Conservation (phyloP, 2,329 filamentous ascomycete genomes). For the Gyromitra esculenta region DNA sequence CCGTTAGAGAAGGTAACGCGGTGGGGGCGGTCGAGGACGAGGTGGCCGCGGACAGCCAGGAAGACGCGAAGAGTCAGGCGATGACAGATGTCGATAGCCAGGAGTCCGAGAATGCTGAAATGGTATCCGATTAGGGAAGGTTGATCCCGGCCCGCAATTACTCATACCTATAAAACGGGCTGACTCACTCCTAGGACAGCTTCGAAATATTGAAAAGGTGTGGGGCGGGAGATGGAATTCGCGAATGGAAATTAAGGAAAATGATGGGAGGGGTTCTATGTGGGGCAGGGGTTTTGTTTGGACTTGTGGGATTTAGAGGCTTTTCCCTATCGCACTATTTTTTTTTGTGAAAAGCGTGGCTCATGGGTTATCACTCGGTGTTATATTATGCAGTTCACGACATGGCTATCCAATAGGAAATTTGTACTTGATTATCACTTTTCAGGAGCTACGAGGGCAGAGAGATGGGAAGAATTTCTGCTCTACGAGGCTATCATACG, state of each 20-base stretch:
- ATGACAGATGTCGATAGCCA: neutral
- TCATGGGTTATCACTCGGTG: neutral
- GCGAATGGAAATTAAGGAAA: neutral
- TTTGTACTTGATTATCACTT: neutral
- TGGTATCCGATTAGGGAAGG: slow-evolving; percentile 1
- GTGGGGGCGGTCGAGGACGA: neutral
- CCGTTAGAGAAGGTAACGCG: neutral
- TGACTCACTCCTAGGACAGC: slow-evolving; percentile 1
- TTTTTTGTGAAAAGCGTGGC: neutral
- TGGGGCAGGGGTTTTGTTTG: neutral
- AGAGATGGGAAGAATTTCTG: too few species aligned
- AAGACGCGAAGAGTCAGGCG: neutral
- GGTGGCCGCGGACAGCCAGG: neutral
- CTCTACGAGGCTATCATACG: too few species aligned
- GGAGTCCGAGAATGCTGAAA: slow-evolving; percentile 2
- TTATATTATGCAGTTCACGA: neutral
- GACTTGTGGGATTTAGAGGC: neutral
- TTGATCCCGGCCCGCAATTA: neutral
- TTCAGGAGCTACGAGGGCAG: neutral
- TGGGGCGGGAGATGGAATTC: neutral
- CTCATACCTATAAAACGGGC: neutral
- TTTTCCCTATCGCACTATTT: neutral
- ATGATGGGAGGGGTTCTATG: neutral
- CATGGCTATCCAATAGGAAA: neutral
- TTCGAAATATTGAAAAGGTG: neutral